Percentiles rank a stretch among this genome's conserved stretches.
Conservation (phyloP, 225 moss, liverwort and hornwort genomes). For the Antitrichia curtipendula region DNA sequence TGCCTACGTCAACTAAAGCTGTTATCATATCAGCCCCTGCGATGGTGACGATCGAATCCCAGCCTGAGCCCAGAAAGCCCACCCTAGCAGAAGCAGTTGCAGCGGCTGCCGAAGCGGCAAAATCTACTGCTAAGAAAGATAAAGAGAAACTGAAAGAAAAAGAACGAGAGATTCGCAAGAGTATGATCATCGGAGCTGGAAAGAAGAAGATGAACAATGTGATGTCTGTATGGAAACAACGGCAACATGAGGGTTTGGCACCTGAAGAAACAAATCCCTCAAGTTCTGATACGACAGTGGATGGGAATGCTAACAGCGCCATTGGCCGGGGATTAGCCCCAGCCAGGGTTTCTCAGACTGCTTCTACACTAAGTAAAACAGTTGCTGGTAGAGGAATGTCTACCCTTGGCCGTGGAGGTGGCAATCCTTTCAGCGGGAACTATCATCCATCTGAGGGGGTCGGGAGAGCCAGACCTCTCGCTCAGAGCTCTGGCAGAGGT, state of each 20-base stretch:
- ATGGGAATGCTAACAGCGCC: constrained; percentile 19
- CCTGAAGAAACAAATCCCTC: constrained; percentile 38
- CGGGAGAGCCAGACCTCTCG: constrained; percentile 55
- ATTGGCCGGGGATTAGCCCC: constrained; percentile 14
- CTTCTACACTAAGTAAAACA: constrained; percentile 13
- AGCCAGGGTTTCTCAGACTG: constrained; percentile 26
- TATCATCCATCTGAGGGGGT: constrained; percentile 61
- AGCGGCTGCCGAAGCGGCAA: constrained; percentile 92
- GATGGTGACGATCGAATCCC: constrained; percentile 50
- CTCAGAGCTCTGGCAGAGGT: constrained; percentile 39
- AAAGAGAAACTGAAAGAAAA: constrained; percentile 92
- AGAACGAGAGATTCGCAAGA: constrained; percentile 89
- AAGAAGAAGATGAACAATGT: constrained; percentile 94
- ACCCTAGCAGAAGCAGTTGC: constrained; percentile 95
- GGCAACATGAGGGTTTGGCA: constrained; percentile 62
- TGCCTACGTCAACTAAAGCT: constrained; percentile 46
- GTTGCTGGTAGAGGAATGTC: constrained; percentile 44
- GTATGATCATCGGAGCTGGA: constrained; percentile 58
- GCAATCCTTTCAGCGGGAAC: constrained; percentile 62
- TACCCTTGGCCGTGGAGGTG: constrained; percentile 62
- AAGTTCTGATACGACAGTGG: constrained; percentile 22
- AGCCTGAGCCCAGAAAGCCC: constrained; percentile 57
- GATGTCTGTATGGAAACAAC: constrained; percentile 97
- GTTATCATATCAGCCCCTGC: constrained; percentile 88
- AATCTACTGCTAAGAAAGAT: constrained; percentile 77